Base-by-base conservation (phyloP, 2,329 filamentous ascomycete species). In the Torrubiella hemipterigena region DNA sequence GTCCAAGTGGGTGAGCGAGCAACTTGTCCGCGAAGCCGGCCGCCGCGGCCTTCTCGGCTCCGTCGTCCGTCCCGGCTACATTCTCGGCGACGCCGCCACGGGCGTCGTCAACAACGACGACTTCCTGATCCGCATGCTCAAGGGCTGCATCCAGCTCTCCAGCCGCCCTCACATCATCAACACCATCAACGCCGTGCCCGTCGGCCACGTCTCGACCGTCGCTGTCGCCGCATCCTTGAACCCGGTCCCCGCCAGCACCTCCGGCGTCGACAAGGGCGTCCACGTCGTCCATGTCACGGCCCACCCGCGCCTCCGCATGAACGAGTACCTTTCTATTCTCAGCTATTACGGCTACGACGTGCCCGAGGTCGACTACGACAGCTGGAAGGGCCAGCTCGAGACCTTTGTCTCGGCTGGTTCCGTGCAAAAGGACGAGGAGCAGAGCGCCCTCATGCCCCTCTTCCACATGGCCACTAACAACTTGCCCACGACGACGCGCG, bases 181-280 rank as follows among this genome's bases (percentile, higher is more conserved):
- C 61, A 83, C 84, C 0, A 75, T 95, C 54, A 96, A 95, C 60
- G 75, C 79, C 53, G 81, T 94, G 1, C 87, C 89, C 0, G 86
- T 94, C 17, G 75, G 76, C 39, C 84, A 93, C 42, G 86, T 95
- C 21, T 73, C 79, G 2, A 68, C 73, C n/a, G 72, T 93, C 7
- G 80, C 93, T 17, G 74, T 85, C 13, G 83, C 86, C 1, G 65
- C 78, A 5, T 69, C 75, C 0, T 66, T 93, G 44, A 69, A 78
- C 47, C 77, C 77, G 1, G 65, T 74, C 1, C 41, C 48, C 4
- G 45, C 41, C 28, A 42, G 42, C 7, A 27, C 25, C 5, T 15
- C 26, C 7, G 15, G 32, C 18, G 10, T 15, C 21, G 36, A 16
- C 32, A 13, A 27, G 27, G 49, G 50, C 4, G 52, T 65, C 4